Evolutionary conservation across 1,139 yeast genomes (phyloP), one percentile per base, ranked within the genome.

Genomic region (Taphrina pruni): DNA sequence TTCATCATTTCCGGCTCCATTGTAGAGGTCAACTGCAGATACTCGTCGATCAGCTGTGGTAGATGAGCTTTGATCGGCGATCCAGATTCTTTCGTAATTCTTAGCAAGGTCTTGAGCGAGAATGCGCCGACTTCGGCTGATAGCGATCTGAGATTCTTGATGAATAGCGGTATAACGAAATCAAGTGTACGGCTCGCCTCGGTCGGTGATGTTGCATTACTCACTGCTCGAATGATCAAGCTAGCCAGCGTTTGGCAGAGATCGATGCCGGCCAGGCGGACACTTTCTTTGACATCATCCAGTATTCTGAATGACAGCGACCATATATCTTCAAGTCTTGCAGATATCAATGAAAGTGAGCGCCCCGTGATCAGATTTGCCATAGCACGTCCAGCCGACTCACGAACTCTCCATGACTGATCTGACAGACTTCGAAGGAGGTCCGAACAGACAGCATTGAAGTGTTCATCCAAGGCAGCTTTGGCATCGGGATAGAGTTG

Each of bases 281-380:
- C 98, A 79, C 96, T 90, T 64, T 91, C 97, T 76, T 94, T 94
- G 71, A 94, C 91, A 79, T 94, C 99, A 79, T 94, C 99, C 85
- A 93, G 86, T 0, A 86, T 86, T 75, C 99, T 84, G 80, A 94
- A 93, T 69, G 95, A 87, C 90, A 90, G 87, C 6, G 84, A 82
- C 98, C 97, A 93, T 45, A 94, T 86, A 6, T 86, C 86, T 71
- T 89, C 89, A 69, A 90, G 77, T 20, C 80, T 76, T 7, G 77
- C 75, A 62, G 86, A 87, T 74, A 65, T 14, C 26, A 77, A 79
- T 12, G 83, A 86, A 55, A 86, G 76, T 1, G 87, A 83, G 45
- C 85, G 82, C 7, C 87, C 84, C 73, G 88, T 90, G 17, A 94
- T 78, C 46, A 94, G 78, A 73, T 91, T 94, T 52, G 85, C 81